Conservation (phyloP, 2,329 filamentous ascomycete genomes). For the Monosporascus sp. region DNA sequence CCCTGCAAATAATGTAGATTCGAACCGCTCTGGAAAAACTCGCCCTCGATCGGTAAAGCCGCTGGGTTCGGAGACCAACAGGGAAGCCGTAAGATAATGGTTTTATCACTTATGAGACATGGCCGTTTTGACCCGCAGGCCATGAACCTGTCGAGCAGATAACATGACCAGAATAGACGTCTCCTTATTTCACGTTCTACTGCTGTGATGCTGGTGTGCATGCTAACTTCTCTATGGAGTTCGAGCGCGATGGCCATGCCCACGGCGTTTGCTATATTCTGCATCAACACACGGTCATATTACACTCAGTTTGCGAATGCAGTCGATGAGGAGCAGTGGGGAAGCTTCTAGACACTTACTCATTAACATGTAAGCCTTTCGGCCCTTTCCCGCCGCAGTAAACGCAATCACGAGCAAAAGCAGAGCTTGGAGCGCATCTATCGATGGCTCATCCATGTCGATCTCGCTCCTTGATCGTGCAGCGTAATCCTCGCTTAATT, state of each 20-base stretch:
- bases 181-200: slow-evolving; percentile 72
- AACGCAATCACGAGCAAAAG: slow-evolving; percentile 72
- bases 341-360: slow-evolving; percentile 42
- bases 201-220: slow-evolving; percentile 55
- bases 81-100: slow-evolving; percentile 69
- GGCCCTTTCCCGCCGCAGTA: slow-evolving; percentile 72
- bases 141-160: slow-evolving; percentile 79
- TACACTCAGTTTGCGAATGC: background rate
- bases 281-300: slow-evolving; percentile 26
- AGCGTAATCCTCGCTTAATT: slow-evolving; percentile 68
- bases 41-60: slow-evolving; percentile 64
- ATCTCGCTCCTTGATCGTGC: slow-evolving; percentile 64
- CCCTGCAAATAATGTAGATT: slow-evolving; percentile 70
- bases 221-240: slow-evolving; percentile 70
- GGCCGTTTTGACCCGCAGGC: slow-evolving; percentile 78
- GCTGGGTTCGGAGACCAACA: slow-evolving; percentile 64
- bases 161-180: slow-evolving; percentile 85
- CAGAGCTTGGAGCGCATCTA: slow-evolving; percentile 72
- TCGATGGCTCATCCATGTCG: slow-evolving; percentile 74
- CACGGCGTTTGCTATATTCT: slow-evolving; percentile 59
- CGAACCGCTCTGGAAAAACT: slow-evolving; percentile 75
- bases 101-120: slow-evolving; percentile 73
- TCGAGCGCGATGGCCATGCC: slow-evolving; percentile 82
- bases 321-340: background rate
- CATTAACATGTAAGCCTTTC: slow-evolving; percentile 82